Conservation (phyloP, 2,329 filamentous ascomycete genomes). For the Trichoderma arundinaceum region DNA sequence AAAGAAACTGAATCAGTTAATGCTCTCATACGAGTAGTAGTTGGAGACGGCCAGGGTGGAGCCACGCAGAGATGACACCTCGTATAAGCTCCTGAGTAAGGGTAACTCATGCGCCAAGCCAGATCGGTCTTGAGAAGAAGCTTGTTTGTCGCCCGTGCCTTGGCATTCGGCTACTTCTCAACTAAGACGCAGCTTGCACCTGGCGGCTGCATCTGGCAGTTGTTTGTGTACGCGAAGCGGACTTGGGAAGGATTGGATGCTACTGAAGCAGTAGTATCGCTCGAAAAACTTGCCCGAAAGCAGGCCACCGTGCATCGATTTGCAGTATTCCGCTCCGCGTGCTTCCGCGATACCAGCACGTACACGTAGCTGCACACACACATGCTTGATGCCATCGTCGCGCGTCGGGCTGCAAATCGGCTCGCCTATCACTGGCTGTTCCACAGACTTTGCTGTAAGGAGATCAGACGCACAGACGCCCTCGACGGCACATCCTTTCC, state of each 20-base stretch:
- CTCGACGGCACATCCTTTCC: slow-evolving; percentile 23
- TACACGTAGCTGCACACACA: no score
- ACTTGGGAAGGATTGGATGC: no score
- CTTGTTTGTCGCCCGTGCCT: slow-evolving; percentile 25
- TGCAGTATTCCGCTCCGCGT: no score
- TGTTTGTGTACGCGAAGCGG: no score
- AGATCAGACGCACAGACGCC: slow-evolving; percentile 20
- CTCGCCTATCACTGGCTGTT: slow-evolving; percentile 10
- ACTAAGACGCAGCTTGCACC: background rate
- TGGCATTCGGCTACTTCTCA: slow-evolving; percentile 9
- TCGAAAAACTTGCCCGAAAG: background rate
- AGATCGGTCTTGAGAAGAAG: slow-evolving; percentile 29
- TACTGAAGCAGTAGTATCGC: background rate
- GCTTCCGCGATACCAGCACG: no score
- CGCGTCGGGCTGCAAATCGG: slow-evolving; percentile 1
- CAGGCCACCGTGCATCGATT: background rate
- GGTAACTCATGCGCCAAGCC: slow-evolving; percentile 11
- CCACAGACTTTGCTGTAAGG: slow-evolving; percentile 2
- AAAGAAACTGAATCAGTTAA: background rate
- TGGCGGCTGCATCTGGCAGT: slow-evolving; percentile 1
- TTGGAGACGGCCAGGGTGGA: slow-evolving; percentile 1
- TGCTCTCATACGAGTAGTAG: background rate
- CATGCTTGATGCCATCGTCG: no score
- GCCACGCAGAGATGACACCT: slow-evolving; percentile 24
- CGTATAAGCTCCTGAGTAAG: slow-evolving; percentile 29